Evolutionary conservation across 768 basidiomycete species (phyloP).

Genomic region (Amylocystis lapponica): DNA sequence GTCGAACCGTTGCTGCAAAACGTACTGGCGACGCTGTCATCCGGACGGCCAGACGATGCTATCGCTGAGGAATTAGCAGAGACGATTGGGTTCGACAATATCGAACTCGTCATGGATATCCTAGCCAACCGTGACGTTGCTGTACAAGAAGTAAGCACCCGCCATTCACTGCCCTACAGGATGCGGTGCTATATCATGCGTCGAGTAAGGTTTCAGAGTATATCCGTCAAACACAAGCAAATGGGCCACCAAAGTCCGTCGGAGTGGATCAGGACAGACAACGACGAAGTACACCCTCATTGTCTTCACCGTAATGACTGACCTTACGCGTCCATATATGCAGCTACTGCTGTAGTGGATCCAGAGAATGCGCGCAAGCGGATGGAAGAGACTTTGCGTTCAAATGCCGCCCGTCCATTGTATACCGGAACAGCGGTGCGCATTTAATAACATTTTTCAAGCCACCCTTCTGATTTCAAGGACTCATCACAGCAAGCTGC

Average conservation of each 20-base stretch:
- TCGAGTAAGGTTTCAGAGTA: conserved; percentile 5
- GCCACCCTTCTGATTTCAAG: background rate
- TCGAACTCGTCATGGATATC: conserved; percentile 73
- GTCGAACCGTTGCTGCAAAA: conserved; percentile 19
- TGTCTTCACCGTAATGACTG: background rate
- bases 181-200: too few relatives aligned
- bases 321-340: background rate
- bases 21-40: conserved; percentile 38
- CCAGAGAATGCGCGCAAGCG: conserved; percentile 50
- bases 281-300: conserved; percentile 5
- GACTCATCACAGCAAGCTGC: conserved; percentile 36
- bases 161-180: background rate
- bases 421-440: conserved; percentile 38
- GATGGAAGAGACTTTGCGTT: conserved; percentile 53
- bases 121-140: conserved; percentile 49
- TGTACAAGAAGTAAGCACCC: conserved; percentile 40
- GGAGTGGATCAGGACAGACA: conserved; percentile 8
- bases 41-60: conserved; percentile 51
- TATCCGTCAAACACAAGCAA: background rate
- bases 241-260: background rate
- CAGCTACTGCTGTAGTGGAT: conserved; percentile 25
- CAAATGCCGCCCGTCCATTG: conserved; percentile 60
- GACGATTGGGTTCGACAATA: conserved; percentile 76
- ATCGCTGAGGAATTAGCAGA: conserved; percentile 78
- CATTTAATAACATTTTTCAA: background rate